phyloP scores from a whole-genome alignment of 371 early-diverging fungal genomes.

The Syncephalastrum contaminatum region DNA sequence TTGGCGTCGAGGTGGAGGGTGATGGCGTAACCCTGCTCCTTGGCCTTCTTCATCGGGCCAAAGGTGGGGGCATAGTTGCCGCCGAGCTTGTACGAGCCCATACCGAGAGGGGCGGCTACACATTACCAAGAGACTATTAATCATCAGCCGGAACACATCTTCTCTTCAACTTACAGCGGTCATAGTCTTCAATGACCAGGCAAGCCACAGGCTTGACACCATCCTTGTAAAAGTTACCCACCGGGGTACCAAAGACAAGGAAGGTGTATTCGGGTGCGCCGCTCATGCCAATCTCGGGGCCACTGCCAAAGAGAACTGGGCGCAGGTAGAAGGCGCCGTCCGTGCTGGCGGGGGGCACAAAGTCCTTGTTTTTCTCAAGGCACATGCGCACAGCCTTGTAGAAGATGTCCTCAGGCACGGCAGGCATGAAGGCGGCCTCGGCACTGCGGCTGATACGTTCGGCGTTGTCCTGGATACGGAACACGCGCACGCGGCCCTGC shows the following conservation, averaged over 20 bases:
- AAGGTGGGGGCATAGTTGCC: slow-evolving; percentile 78
- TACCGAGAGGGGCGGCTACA: slow-evolving; percentile 58
- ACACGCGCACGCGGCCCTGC: slow-evolving; percentile 72
- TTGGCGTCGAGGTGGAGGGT: slow-evolving; percentile 75
- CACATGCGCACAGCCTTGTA: slow-evolving; percentile 60
- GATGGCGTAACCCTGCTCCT: slow-evolving; percentile 66
- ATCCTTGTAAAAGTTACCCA: slow-evolving; percentile 67
- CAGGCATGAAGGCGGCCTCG: slow-evolving; percentile 59
- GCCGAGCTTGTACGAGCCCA: slow-evolving; percentile 71
- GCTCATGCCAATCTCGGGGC: slow-evolving; percentile 65
- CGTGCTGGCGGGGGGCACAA: slow-evolving; percentile 68
- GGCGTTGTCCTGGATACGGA: slow-evolving; percentile 75
- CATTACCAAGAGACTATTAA: neutral
- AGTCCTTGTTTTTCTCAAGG: slow-evolving; percentile 68
- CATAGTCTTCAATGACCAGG: slow-evolving; percentile 66
- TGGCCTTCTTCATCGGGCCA: slow-evolving; percentile 59
- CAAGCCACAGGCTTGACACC: slow-evolving; percentile 74
- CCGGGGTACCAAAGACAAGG: slow-evolving; percentile 71
- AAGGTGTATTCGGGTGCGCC: slow-evolving; percentile 74
- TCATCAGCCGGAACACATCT: neutral
- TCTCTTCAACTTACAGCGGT: slow-evolving; percentile 55
- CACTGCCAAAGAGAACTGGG: slow-evolving; percentile 74
- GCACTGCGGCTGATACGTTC: slow-evolving; percentile 65
- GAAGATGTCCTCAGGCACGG: slow-evolving; percentile 65
- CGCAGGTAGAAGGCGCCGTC: slow-evolving; percentile 69